These are phyloP conservation scores for Boletus pseudo-olivaceus DNA, from an alignment of 768 basidiomycete species.

Conservation along the genomic window DNA sequence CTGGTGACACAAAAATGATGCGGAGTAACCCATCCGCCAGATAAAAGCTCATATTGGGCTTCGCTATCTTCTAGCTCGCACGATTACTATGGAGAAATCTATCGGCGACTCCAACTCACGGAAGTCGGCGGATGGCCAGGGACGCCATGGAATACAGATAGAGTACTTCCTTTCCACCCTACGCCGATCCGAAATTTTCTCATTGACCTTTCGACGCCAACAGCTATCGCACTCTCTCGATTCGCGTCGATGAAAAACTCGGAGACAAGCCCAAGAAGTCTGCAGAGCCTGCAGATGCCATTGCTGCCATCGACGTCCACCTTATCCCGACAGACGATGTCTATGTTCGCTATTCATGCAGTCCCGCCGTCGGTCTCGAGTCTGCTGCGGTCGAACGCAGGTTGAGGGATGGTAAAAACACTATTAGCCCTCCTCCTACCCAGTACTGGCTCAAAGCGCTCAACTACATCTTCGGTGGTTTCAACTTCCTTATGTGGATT, in stretches of 20 bases:
- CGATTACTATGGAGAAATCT: constrained; percentile 20
- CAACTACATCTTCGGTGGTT: constrained; percentile 55
- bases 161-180: constrained; percentile 10
- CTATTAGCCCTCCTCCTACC: constrained; percentile 46
- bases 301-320: constrained; percentile 50
- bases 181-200: rapidly evolving
- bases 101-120: neutral
- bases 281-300: constrained; percentile 35
- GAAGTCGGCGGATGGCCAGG: constrained; percentile 16
- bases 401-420: constrained; percentile 42
- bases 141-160: constrained; percentile 32
- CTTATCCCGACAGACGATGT: constrained; percentile 39
- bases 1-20: too few species aligned
- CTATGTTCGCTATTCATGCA: constrained; percentile 42
- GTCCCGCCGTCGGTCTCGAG: constrained; percentile 46
- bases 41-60: constrained; percentile 9
- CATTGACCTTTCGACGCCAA: neutral
- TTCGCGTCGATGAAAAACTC: constrained; percentile 37
- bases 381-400: constrained; percentile 38
- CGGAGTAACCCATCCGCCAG: neutral
- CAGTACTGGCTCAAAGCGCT: constrained; percentile 48
- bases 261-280: constrained; percentile 16
- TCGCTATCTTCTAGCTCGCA: neutral
- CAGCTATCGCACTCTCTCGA: constrained; percentile 45
- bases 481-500: constrained; percentile 54